Percentiles rank a stretch among this genome's conserved stretches.
Conservation (phyloP, 83 land plant genomes). For the Picea engelmannii region DNA sequence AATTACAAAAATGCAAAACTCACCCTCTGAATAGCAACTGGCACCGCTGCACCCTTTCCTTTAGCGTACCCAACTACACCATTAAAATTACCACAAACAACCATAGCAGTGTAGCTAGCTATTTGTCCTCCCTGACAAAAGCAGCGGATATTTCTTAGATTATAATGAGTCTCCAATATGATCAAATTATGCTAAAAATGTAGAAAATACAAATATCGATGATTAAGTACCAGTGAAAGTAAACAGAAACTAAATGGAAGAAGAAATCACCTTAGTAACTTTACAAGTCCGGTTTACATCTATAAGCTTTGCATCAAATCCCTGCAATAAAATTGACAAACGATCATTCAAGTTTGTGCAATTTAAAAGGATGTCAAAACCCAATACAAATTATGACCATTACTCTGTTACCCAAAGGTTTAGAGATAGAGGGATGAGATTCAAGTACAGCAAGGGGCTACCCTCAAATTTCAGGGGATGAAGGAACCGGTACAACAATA, state of each 20-base stretch:
- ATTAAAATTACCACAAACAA: constrained; percentile 72
- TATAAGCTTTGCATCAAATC: constrained; percentile 69
- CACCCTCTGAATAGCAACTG: constrained; percentile 67
- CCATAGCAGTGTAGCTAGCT: constrained; percentile 51
- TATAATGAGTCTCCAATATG: not conserved
- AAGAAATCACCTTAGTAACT: constrained; percentile 66
- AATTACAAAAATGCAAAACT: not conserved
- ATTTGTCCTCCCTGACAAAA: constrained; percentile 56
- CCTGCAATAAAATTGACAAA: constrained; percentile 31
- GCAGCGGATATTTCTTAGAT: not conserved
- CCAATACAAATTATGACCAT: not conserved
- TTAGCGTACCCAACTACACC: constrained; percentile 73
- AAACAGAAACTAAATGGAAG: constrained; percentile 2
- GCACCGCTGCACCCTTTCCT: constrained; percentile 57
- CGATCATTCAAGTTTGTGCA: not conserved
- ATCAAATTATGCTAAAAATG: not conserved
- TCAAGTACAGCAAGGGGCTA: too few relatives aligned
- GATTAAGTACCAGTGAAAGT: not conserved
- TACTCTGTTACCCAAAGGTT: too few relatives aligned
- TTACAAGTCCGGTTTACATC: constrained; percentile 69
- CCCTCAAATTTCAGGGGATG: too few relatives aligned
- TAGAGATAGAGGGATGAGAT: too few relatives aligned
- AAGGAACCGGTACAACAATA: too few relatives aligned
- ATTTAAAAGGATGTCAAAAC: not conserved
- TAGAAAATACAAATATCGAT: not conserved